These are phyloP conservation scores for Rubia yunnanensis DNA, from an alignment of 257 asterid species.

Conservation along the genomic window DNA sequence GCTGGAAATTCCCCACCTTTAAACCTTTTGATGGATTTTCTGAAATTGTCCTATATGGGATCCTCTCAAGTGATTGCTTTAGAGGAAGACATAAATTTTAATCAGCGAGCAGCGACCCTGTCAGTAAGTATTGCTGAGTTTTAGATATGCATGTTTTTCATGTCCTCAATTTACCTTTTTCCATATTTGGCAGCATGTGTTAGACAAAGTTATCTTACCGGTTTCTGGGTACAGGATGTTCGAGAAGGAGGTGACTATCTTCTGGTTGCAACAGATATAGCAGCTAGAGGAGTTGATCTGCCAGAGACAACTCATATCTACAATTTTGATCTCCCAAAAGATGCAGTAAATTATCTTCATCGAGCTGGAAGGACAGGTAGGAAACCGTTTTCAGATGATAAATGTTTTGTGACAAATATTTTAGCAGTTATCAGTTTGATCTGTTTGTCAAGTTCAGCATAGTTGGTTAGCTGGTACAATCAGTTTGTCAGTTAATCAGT, in stretches of 20 bases:
- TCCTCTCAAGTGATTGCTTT: conserved; percentile 50
- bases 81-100: conserved; percentile 80
- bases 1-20: conserved; percentile 66
- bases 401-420: conserved; percentile 74
- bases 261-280: conserved; percentile 88
- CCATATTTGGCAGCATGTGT: neutral
- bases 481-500: too few relatives aligned
- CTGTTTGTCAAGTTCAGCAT: too few relatives aligned
- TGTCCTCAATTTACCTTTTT: conserved; percentile 7
- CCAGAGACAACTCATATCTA: conserved; percentile 92
- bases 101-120: conserved; percentile 66
- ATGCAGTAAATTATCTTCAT: conserved; percentile 85
- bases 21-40: conserved; percentile 44
- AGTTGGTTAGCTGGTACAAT: too few relatives aligned
- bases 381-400: conserved; percentile 81
- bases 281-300: conserved; percentile 80
- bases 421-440: too few relatives aligned
- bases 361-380: conserved; percentile 97
- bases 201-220: conserved; percentile 1
- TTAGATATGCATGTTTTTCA: conserved; percentile 1
- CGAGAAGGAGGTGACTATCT: conserved; percentile 61
- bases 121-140: conserved; percentile 33
- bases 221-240: conserved; percentile 39
- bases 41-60: conserved; percentile 35
- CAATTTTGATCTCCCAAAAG: conserved; percentile 85